These are phyloP conservation scores for Tillandsia fasciculata DNA, from an alignment of 176 grass and related monocot genomes.

Conservation along the genomic window DNA sequence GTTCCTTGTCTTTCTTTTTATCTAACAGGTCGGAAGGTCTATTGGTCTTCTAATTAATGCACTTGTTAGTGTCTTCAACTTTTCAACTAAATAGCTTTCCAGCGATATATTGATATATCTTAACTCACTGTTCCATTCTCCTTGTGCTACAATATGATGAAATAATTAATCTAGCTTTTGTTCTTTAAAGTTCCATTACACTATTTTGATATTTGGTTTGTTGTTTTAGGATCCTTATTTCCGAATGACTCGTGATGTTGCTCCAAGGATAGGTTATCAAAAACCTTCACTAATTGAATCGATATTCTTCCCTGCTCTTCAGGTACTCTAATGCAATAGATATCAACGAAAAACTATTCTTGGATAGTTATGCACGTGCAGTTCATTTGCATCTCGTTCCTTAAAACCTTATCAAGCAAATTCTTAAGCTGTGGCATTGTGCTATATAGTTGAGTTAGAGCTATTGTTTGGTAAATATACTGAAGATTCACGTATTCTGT, in stretches of 20 bases:
- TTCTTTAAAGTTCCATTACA: neutral
- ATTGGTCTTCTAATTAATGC: too few relatives aligned
- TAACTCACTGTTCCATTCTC: neutral
- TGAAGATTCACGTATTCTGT: neutral
- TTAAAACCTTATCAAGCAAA: too few relatives aligned
- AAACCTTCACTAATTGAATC: slow-evolving; percentile 93
- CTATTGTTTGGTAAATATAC: neutral
- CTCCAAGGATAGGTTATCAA: slow-evolving; percentile 89
- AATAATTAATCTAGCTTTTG: neutral
- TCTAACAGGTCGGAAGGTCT: too few relatives aligned
- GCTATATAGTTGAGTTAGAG: too few relatives aligned
- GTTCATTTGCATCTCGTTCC: too few relatives aligned
- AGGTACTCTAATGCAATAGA: slow-evolving; percentile 38
- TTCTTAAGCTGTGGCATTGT: too few relatives aligned
- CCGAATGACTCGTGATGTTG: slow-evolving; percentile 98
- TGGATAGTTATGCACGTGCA: neutral
- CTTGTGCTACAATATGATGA: neutral
- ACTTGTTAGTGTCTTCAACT: neutral
- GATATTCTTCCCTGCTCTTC: slow-evolving; percentile 95
- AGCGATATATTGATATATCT: neutral
- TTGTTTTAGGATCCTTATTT: slow-evolving; percentile 88
- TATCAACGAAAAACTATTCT: neutral
- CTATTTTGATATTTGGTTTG: slow-evolving; percentile 9
- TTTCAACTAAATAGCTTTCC: neutral
- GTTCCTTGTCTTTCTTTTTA: too few relatives aligned